Percentiles rank a stretch among this genome's conserved stretches.
Evolutionary conservation across 2,329 filamentous ascomycete genomes (phyloP).

Genomic region (Dactylellina sp.): DNA sequence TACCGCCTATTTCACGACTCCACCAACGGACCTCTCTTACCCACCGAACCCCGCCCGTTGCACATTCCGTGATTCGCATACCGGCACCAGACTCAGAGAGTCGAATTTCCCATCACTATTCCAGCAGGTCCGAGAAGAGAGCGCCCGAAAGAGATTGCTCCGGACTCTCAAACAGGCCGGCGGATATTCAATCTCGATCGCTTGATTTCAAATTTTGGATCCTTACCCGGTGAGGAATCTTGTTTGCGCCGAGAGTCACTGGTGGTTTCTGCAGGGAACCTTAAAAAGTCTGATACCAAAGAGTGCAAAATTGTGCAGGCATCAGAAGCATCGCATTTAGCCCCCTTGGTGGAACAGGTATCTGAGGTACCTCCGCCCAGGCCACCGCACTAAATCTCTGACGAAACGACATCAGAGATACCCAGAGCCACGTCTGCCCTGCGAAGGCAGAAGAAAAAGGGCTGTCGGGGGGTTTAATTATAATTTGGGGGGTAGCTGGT

Average conservation of each 20-base stretch:
- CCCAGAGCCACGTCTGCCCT: conserved; percentile 43
- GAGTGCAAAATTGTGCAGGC: conserved; percentile 15
- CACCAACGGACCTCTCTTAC: background rate
- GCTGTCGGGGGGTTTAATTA: no score
- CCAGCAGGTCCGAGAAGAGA: conserved; percentile 28
- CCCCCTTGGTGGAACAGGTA: conserved; percentile 18
- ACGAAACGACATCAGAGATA: conserved; percentile 29
- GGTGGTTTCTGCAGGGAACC: conserved; percentile 30
- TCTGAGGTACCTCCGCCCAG: conserved; percentile 14
- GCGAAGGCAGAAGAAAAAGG: no score
- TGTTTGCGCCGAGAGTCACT: conserved; percentile 13
- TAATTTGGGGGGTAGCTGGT: conserved; percentile 28
- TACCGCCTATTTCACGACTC: conserved; percentile 10
- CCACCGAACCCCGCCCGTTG: conserved; percentile 20
- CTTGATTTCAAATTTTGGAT: conserved; percentile 31
- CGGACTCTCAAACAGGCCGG: conserved; percentile 24
- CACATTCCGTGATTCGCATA: conserved; percentile 25
- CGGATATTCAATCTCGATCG: conserved; percentile 35
- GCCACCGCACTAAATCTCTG: conserved; percentile 42
- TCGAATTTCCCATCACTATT: conserved; percentile 20
- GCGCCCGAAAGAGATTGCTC: conserved; percentile 3
- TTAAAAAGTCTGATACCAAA: conserved; percentile 46
- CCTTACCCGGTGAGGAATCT: conserved; percentile 36
- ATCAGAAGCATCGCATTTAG: conserved; percentile 29
- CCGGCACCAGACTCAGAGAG: conserved; percentile 5